Evolutionary conservation across 192 early-diverging fungal genomes (phyloP).

Genomic region (Umbelopsis sp.): DNA sequence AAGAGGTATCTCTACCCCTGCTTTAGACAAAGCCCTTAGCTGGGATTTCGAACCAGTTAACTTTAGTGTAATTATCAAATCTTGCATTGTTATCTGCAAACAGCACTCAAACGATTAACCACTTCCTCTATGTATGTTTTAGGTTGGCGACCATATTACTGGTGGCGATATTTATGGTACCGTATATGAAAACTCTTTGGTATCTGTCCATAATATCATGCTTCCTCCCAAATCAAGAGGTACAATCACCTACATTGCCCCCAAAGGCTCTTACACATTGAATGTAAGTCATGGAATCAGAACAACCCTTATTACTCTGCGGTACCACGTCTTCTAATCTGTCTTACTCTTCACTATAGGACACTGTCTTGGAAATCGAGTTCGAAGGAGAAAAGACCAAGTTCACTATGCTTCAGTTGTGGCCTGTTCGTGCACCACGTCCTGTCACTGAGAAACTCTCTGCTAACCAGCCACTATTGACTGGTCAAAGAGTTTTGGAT

Average conservation of each 20-base stretch:
- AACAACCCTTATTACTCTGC: background rate
- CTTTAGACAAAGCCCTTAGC: constrained; percentile 83
- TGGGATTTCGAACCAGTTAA: constrained; percentile 97
- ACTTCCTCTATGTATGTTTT: background rate
- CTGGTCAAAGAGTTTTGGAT: constrained; percentile 98
- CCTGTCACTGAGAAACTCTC: constrained; percentile 94
- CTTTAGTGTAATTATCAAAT: constrained; percentile 65
- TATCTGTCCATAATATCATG: constrained; percentile 91
- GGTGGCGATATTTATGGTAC: constrained; percentile 97
- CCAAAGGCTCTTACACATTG: constrained; percentile 90
- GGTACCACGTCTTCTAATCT: background rate
- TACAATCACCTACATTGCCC: constrained; percentile 95
- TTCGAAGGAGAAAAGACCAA: constrained; percentile 93
- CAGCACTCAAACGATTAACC: background rate
- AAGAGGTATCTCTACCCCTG: constrained; percentile 97
- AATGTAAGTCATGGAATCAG: constrained; percentile 39
- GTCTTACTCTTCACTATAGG: constrained; percentile 42
- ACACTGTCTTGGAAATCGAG: constrained; percentile 93
- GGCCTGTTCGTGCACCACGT: constrained; percentile 97
- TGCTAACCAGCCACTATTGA: constrained; percentile 94
- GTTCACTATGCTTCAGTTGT: constrained; percentile 96
- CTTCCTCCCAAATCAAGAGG: constrained; percentile 92
- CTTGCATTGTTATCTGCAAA: background rate
- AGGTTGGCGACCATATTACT: constrained; percentile 96
- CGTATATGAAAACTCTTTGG: constrained; percentile 94